A percentile compares a stretch with the other conserved stretches of the same genome.
These are phyloP conservation scores for Albugo candida DNA, from an alignment of 352 stramenopile genomes.

Conservation along the genomic window DNA sequence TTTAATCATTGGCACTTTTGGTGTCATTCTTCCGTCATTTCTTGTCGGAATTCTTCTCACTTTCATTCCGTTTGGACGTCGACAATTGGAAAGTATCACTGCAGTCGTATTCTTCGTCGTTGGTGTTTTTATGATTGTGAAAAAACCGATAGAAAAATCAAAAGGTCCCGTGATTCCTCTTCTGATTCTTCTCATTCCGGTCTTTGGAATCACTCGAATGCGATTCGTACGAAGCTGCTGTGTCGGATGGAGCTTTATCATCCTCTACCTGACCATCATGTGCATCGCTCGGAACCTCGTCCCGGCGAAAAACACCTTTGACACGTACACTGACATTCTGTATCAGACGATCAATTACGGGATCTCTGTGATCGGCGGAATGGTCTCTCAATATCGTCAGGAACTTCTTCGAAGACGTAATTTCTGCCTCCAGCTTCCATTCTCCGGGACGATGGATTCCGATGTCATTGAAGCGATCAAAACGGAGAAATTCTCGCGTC, in stretches of 20 bases:
- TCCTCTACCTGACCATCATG: constrained; percentile 45
- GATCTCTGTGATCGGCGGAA: constrained; percentile 54
- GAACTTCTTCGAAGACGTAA: constrained; percentile 54
- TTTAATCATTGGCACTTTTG: constrained; percentile 36
- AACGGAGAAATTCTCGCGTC: constrained; percentile 54
- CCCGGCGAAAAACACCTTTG: constrained; percentile 19
- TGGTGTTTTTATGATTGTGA: constrained; percentile 42
- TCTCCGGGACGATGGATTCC: constrained; percentile 46
- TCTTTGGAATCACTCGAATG: constrained; percentile 73
- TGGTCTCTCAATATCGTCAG: constrained; percentile 72
- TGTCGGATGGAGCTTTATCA: constrained; percentile 54
- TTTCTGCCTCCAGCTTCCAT: constrained; percentile 55
- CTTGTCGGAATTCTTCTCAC: constrained; percentile 26
- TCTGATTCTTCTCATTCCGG: constrained; percentile 63
- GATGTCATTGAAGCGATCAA: constrained; percentile 36
- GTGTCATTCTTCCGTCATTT: constrained; percentile 33
- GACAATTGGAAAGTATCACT: constrained; percentile 43
- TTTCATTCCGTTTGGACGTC: constrained; percentile 23
- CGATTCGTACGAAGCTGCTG: constrained; percentile 49
- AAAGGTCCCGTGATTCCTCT: constrained; percentile 48
- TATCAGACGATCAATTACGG: constrained; percentile 74
- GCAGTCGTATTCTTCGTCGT: constrained; percentile 38
- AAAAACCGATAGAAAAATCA: constrained; percentile 53
- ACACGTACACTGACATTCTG: constrained; percentile 52
- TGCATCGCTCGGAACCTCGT: constrained; percentile 19